Evolutionary conservation across 176 grass and related monocot species (phyloP).

Genomic region (Zizania latifolia): DNA sequence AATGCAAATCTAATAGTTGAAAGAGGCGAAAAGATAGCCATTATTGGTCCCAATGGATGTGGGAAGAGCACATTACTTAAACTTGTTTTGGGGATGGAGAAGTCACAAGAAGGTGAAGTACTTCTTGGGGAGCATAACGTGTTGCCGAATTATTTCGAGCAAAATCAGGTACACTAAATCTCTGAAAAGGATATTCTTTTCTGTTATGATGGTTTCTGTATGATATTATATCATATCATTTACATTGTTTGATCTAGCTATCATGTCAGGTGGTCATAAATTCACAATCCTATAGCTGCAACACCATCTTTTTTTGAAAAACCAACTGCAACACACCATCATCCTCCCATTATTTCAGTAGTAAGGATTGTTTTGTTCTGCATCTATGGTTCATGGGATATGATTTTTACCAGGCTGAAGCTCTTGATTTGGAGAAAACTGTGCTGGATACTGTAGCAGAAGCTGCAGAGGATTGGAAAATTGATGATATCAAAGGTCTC

Average conservation of each 20-base stretch:
- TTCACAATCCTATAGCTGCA: too few species aligned
- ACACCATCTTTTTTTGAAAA: too few species aligned
- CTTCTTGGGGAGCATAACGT: constrained; percentile 92
- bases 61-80: constrained; percentile 90
- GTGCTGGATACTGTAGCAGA: constrained; percentile 86
- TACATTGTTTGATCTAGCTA: background rate
- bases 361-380: background rate
- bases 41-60: constrained; percentile 97
- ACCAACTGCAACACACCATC: background rate
- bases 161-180: constrained; percentile 71
- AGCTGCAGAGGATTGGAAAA: constrained; percentile 85
- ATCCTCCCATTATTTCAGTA: constrained; percentile 5
- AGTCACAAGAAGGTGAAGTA: constrained; percentile 70
- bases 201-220: background rate
- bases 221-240: background rate
- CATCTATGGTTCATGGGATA: constrained; percentile 13
- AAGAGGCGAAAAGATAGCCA: constrained; percentile 93
- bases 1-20: constrained; percentile 87
- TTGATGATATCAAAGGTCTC: constrained; percentile 95
- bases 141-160: constrained; percentile 96
- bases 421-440: constrained; percentile 92
- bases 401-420: constrained; percentile 73
- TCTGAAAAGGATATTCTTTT: background rate
- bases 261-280: background rate
- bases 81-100: constrained; percentile 80